Conservation (phyloP, 2,329 filamentous ascomycete genomes). For the Stemphylium vesicarium region DNA sequence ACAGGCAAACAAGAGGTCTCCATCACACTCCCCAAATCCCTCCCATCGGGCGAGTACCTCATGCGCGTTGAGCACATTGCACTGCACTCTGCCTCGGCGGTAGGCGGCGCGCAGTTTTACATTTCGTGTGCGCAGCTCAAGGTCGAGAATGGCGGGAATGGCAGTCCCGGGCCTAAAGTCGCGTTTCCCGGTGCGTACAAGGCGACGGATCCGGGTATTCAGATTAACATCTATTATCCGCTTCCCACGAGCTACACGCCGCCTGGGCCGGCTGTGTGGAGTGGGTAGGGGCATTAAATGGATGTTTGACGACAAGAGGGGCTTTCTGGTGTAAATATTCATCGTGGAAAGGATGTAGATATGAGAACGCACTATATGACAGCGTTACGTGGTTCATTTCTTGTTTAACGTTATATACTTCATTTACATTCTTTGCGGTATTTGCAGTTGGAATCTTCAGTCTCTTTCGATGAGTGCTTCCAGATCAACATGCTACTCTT, state of each 20-base stretch:
- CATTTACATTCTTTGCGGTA: constrained; percentile 1
- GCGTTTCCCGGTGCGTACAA: constrained; percentile 50
- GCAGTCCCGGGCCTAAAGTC: constrained; percentile 44
- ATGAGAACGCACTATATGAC: background rate
- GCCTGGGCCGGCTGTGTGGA: constrained; percentile 29
- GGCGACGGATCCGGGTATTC: constrained; percentile 32
- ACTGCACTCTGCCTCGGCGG: constrained; percentile 48
- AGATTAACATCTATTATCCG: constrained; percentile 38
- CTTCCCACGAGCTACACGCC: constrained; percentile 27
- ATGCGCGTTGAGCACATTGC: constrained; percentile 57
- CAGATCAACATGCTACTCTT: background rate
- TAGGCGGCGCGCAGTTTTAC: constrained; percentile 52
- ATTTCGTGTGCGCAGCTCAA: constrained; percentile 55
- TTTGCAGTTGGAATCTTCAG: background rate
- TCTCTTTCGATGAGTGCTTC: too few relatives aligned
- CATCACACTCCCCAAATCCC: constrained; percentile 49
- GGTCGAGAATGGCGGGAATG: constrained; percentile 47
- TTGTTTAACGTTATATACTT: constrained; percentile 1
- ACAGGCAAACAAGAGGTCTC: constrained; percentile 26
- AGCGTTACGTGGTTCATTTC: background rate
- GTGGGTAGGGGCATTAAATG: constrained; percentile 12
- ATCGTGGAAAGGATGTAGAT: background rate
- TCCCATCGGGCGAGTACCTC: constrained; percentile 55
- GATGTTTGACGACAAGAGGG: too few relatives aligned
- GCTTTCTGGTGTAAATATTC: background rate